Base-by-base conservation (phyloP, 2,329 filamentous ascomycete species). In the Ramularia collo-cygni region DNA sequence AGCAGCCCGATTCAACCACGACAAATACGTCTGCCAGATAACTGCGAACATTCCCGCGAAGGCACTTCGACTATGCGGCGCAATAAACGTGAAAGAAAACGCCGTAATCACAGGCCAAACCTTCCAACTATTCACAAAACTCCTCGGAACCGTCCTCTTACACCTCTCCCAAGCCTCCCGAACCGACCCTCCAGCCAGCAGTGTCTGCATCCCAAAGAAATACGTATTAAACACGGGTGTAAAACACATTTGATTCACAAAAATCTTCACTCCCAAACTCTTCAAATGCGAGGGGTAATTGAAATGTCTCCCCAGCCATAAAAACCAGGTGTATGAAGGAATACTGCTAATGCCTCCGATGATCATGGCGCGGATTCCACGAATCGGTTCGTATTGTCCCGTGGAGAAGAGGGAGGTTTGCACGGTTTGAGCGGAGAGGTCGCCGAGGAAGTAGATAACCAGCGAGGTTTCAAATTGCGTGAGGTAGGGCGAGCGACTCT, bases 11-110 rank as follows among this genome's bases (percentile, higher is more conserved):
- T 94, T 94, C 56, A 94, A 63, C 62, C 79, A 84, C 52, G 81
- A 85, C 53, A 95, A 58, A 69, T 95, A 95, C 1, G 86, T 88
- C 73, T 95, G 89, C 89, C 89, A 95, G 0, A 84, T 85, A 37
- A 95, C 82, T 1, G 86, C 85, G 49, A 94, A 75, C 5, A 83
- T 47, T 32, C 64, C 86, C 0, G 83, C 78, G 52, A 95, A 92
- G 12, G 94, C 74, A 53, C 79, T 85, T 36, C 89, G 72, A 63
- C 86, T 90, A 57, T 90, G 79, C 34, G 87, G 70, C 17, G 81
- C 77, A 4, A 95, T 69, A 55, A 86, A 92, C n/a, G 83, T 79
- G 57, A 95, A 93, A 61, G 75, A 89, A 58, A 95, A 81, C 0
- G 87, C 87, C 10, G 83, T 93, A 12, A 94, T 83, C 0, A 79